Base-by-base conservation (phyloP, 2,329 filamentous ascomycete genomes). In the Cryphonectria nitschkei region DNA sequence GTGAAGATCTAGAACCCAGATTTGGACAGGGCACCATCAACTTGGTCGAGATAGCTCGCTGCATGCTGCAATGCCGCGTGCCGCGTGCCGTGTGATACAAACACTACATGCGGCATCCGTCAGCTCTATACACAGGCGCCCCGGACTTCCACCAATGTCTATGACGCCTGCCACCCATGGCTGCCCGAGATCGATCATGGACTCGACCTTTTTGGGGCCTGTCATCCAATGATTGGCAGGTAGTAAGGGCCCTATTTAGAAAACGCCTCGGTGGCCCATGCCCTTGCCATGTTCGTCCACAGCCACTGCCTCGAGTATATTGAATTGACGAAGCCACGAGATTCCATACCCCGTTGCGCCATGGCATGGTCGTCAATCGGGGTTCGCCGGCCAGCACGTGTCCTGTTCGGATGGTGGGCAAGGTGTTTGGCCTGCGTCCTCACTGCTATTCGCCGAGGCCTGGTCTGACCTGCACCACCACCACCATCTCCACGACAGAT, bases 361-460 rank as follows among this genome's bases (percentile, higher is more conserved):
- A 9, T 2, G 7, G 32, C 32, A 22, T 22, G 32, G 7, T 39
- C 58, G 7, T 39, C 22, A 39, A 22, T 32, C 34, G 32, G 58
- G 58, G 32, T n/a, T 22, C 58, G 58, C 32, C 43, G 32, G 63
- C 63, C 43, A 37, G 63, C 43, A 65, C 41, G 43, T 46, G 26
- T 32, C 61, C 37, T 16, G 39, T 65, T 52, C 29, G 39, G 39
- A 50, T 52, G 58, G 58, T 52, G 63, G 54, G 46, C 62, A 63
- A 29, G 37, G 37, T 50, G n/a, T 32, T 41, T 34, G 62, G 22
- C 39, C 62, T 71, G 70, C 58, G n/a, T 63, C 54, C 62, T 62
- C 50, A 54, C 54, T 71, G 66, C 69, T 50, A 34, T 41, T 62
- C 54, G 61, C 66, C 69, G 61, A 69, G 69, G 65, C 66, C 60